These are phyloP conservation scores for Sporothrix luriei DNA, from an alignment of 2,329 filamentous ascomycete species.

Conservation along the genomic window DNA sequence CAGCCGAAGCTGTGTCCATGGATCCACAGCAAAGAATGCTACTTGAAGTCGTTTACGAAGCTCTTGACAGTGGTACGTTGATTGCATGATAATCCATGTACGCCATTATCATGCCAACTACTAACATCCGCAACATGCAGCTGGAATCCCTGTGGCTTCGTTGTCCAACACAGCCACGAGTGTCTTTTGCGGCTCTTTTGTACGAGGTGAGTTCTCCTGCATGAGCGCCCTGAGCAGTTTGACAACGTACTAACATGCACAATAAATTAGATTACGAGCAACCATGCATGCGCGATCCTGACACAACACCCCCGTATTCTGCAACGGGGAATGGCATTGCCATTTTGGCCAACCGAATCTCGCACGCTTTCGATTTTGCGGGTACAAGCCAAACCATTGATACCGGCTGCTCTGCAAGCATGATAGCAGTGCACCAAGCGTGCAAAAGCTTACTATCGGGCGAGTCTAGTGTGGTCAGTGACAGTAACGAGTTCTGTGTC, in stretches of 20 bases:
- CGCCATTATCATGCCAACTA: neutral
- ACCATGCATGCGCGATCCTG: constrained; percentile 53
- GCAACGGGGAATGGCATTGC: constrained; percentile 57
- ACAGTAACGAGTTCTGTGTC: no score
- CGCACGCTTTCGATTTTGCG: constrained; percentile 57
- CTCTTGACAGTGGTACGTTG: constrained; percentile 51
- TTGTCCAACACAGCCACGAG: constrained; percentile 50
- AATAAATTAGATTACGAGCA: constrained; percentile 52
- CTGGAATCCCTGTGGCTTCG: constrained; percentile 50
- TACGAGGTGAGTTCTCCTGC: constrained; percentile 47
- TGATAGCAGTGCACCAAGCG: constrained; percentile 58
- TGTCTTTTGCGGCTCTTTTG: constrained; percentile 56
- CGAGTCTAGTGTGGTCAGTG: constrained; percentile 47
- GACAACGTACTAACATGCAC: neutral
- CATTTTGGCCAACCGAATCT: constrained; percentile 59
- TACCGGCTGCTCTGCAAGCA: constrained; percentile 60
- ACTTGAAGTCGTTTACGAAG: constrained; percentile 55
- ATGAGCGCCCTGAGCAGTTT: constrained; percentile 28
- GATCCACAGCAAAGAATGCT: constrained; percentile 58
- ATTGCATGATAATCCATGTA: constrained; percentile 20
- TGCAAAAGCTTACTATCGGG: constrained; percentile 52
- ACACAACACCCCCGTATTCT: constrained; percentile 55
- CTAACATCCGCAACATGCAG: constrained; percentile 38
- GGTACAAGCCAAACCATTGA: constrained; percentile 62
- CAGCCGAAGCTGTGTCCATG: constrained; percentile 55